These are phyloP conservation scores for Elsinoe ampelina DNA, from an alignment of 2,329 filamentous ascomycete genomes.

Conservation along the genomic window DNA sequence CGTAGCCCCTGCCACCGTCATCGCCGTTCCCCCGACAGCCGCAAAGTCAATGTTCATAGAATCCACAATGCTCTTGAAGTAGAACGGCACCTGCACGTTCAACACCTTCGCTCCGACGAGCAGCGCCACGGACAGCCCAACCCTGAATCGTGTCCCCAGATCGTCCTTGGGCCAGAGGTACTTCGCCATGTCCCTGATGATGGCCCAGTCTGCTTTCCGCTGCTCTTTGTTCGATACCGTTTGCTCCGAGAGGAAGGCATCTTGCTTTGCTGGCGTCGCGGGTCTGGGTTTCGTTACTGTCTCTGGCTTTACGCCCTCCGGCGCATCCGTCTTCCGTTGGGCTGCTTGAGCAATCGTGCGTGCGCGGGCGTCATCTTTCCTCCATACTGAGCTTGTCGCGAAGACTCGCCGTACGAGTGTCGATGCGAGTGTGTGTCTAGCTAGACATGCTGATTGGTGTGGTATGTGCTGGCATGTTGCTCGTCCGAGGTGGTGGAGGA, in stretches of 20 bases:
- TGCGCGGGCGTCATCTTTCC: constrained; percentile 32
- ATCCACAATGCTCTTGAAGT: constrained; percentile 97
- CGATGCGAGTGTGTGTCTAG: background rate
- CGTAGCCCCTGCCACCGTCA: constrained; percentile 81
- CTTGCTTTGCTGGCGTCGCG: constrained; percentile 30
- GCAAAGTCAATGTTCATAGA: constrained; percentile 93
- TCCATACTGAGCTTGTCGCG: constrained; percentile 35
- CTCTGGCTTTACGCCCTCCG: constrained; percentile 28
- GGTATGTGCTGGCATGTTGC: constrained; percentile 2
- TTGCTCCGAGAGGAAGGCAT: constrained; percentile 55
- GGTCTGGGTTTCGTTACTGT: constrained; percentile 26
- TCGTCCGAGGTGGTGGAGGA: constrained; percentile 10
- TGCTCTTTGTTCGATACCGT: constrained; percentile 70
- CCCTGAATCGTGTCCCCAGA: constrained; percentile 70
- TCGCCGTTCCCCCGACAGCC: constrained; percentile 78
- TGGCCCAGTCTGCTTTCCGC: constrained; percentile 94
- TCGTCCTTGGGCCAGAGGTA: constrained; percentile 94
- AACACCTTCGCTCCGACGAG: constrained; percentile 84
- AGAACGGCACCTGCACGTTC: constrained; percentile 97
- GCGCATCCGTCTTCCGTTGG: constrained; percentile 20
- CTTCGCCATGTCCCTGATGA: constrained; percentile 93
- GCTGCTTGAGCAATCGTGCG: constrained; percentile 20
- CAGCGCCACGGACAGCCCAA: constrained; percentile 72
- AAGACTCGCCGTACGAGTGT: constrained; percentile 30
- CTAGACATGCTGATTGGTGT: background rate